Evolutionary conservation across 2,329 filamentous ascomycete species (phyloP).

Genomic region (Tolypocladium amazonense): DNA sequence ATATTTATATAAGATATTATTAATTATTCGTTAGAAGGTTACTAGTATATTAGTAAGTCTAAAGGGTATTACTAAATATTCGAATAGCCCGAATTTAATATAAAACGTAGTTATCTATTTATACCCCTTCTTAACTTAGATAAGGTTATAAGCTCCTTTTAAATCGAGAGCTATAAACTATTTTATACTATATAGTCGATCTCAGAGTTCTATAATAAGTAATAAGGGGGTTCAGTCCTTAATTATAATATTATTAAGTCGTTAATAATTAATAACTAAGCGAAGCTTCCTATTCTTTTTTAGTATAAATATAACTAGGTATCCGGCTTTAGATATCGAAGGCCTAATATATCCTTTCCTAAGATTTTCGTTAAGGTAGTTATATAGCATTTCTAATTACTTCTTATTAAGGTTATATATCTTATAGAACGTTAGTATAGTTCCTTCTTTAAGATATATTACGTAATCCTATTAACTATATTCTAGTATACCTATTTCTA

Average conservation of each 20-base stretch:
- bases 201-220: constrained; percentile 11
- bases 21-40: constrained; percentile 5
- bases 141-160: background rate
- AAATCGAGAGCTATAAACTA: background rate
- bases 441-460: constrained; percentile 1
- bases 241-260: constrained; percentile 13
- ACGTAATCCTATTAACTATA: constrained; percentile 4
- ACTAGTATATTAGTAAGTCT: constrained; percentile 10
- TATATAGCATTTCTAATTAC: background rate
- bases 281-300: constrained; percentile 9
- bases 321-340: constrained; percentile 3
- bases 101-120: constrained; percentile 23
- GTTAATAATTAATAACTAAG: constrained; percentile 13
- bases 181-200: constrained; percentile 6
- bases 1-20: constrained; percentile 4
- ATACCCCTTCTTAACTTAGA: constrained; percentile 9
- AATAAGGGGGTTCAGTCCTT: constrained; percentile 11
- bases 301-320: background rate
- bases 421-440: no score
- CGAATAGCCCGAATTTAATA: constrained; percentile 18
- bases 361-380: background rate
- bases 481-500: constrained; percentile 1
- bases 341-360: background rate
- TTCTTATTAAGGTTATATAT: constrained; percentile 6
- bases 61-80: constrained; percentile 22